Conservation (phyloP, 2,329 filamentous ascomycete genomes). For the Aspergillaceae sp. region DNA sequence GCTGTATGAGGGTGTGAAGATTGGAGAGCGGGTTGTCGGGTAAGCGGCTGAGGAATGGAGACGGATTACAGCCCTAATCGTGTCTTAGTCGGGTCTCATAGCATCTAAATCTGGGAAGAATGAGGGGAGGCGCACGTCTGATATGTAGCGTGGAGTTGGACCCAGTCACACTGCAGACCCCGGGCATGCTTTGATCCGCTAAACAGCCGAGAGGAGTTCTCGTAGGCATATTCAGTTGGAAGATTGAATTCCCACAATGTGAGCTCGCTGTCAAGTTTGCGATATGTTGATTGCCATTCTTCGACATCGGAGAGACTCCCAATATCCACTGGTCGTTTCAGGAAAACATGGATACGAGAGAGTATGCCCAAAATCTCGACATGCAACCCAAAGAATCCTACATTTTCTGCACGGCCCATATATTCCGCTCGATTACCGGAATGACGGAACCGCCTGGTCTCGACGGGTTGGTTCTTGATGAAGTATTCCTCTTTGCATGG, state of each 20-base stretch:
- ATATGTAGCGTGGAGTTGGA: constrained; percentile 86
- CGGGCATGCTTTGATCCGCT: constrained; percentile 57
- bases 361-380: constrained; percentile 82
- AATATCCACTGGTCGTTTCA: constrained; percentile 85
- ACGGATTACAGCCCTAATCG: constrained; percentile 63
- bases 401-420: constrained; percentile 64
- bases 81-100: not conserved
- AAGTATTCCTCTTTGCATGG: constrained; percentile 84
- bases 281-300: constrained; percentile 79
- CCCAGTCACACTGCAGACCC: constrained; percentile 69
- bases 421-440: constrained; percentile 51
- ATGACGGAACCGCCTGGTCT: constrained; percentile 69
- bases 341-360: constrained; percentile 77
- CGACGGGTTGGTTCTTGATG: constrained; percentile 71
- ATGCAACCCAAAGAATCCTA: constrained; percentile 83
- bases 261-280: constrained; percentile 71
- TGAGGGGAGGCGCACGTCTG: constrained; percentile 56
- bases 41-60: constrained; percentile 89
- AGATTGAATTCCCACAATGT: constrained; percentile 77
- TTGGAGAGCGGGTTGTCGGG: constrained; percentile 76
- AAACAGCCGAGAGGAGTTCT: constrained; percentile 70
- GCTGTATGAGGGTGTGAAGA: constrained; percentile 81
- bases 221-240: constrained; percentile 64
- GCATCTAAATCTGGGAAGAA: not conserved
- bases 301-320: constrained; percentile 76